A percentile compares a stretch with the other conserved stretches of the same genome.
phyloP scores from a whole-genome alignment of 139 green algal genomes.

The Chlorella vulgaris region DNA sequence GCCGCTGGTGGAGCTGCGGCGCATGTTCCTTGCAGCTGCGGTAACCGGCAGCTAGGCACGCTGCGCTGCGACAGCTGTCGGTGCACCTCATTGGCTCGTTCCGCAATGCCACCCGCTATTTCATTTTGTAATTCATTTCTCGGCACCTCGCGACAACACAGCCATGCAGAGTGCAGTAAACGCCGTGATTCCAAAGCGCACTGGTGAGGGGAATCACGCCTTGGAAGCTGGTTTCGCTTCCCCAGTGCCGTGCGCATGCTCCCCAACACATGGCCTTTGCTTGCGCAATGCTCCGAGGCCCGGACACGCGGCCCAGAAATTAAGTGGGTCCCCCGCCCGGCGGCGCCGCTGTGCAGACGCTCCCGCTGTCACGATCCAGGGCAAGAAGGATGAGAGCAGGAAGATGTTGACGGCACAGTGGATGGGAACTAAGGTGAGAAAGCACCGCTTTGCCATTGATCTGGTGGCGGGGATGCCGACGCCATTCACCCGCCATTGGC shows the following conservation, averaged over 20 bases:
- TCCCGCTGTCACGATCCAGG: slow-evolving; percentile 41
- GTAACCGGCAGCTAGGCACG: not conserved
- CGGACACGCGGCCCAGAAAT: not conserved
- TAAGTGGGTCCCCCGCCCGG: no score
- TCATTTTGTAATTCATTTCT: no score
- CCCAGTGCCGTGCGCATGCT: not conserved
- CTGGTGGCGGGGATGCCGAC: no score
- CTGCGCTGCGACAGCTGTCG: not conserved
- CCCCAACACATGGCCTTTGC: no score
- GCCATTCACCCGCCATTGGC: no score
- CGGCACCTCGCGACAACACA: no score
- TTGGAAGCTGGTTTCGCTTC: not conserved
- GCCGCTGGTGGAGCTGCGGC: slow-evolving; percentile 16
- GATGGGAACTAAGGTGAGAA: slow-evolving; percentile 14
- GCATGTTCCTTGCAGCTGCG: slow-evolving; percentile 9
- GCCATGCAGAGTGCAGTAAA: no score
- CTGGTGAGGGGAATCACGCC: no score
- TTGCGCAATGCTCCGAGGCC: not conserved
- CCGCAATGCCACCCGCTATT: no score
- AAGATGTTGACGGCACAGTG: slow-evolving; percentile 27
- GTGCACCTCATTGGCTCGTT: no score
- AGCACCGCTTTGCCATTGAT: no score
- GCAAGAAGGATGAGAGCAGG: slow-evolving; percentile 28
- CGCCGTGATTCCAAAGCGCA: no score
- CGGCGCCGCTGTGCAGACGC: not conserved